Evolutionary conservation across 2,329 filamentous ascomycete species (phyloP), one percentile per base, ranked within the genome.

Genomic region (Paraphaeosphaeria sporulosa): DNA sequence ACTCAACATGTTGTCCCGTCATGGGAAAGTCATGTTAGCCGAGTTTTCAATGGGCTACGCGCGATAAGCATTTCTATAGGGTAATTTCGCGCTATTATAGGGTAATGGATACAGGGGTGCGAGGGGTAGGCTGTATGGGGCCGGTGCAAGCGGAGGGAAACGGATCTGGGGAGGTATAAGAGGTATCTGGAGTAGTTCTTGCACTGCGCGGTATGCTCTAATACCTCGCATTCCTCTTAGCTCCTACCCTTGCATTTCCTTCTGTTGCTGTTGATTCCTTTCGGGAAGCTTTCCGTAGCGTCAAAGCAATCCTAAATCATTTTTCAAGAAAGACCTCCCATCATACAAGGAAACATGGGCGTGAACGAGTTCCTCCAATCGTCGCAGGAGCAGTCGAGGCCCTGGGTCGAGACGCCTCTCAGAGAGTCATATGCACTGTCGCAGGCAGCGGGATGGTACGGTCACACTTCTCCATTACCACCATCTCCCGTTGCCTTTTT

Each of bases 401-500:
- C 90, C 58, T 93, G 90, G 89, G 85, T 87, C 61, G 81, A 89
- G 73, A 94, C 91, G 19, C 91, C 91, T 27, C 83, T 91, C 62
- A 83, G 91, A 60, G 85, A 88, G 70, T 92, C 88, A 3, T 81
- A 84, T 53, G 81, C 86, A 15, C 83, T 94, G 40, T 93, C 90
- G 46, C 84, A 87, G 64, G 84, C 84, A 64, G 89, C 90, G 66
- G 91, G 90, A 77, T 94, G 90, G 89, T 91, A 79, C 73, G 84
- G 76, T 76, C 74, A 72, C 62, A 70, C 70, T 70, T 58, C 58
- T 46, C 40, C 57, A 63, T n/a, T 21, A 13, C 49, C 58, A 47
- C 42, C 57, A 63, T 12, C 27, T 8, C 46, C 52, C 34, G 50
- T 34, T 40, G 10, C 55, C 42, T 55, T 52, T 21, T 48, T 36